Conservation (phyloP, 2,329 filamentous ascomycete species). For the Dactylellina drechsleri region DNA sequence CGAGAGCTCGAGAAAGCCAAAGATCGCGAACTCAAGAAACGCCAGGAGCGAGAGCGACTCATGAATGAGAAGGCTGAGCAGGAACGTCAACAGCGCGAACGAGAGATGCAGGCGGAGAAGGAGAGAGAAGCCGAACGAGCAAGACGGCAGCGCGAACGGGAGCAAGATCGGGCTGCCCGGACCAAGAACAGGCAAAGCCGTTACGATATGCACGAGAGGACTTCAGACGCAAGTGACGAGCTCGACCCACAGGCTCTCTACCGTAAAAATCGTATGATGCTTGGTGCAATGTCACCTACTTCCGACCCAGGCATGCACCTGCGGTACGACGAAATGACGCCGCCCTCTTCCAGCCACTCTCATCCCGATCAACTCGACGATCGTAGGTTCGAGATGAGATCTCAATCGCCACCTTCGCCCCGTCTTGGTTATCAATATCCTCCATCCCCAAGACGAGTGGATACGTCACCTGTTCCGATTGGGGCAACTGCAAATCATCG, state of each 20-base stretch:
- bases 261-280: conserved; percentile 55
- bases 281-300: conserved; percentile 42
- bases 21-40: conserved; percentile 50
- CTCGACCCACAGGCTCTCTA: conserved; percentile 45
- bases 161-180: conserved; percentile 24
- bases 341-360: conserved; percentile 54
- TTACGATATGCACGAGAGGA: conserved; percentile 43
- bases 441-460: conserved; percentile 43
- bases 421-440: conserved; percentile 50
- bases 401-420: conserved; percentile 48
- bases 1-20: conserved; percentile 44
- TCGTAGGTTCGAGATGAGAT: conserved; percentile 50
- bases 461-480: conserved; percentile 49
- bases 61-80: conserved; percentile 52
- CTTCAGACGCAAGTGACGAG: conserved; percentile 46
- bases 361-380: conserved; percentile 52
- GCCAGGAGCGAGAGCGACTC: conserved; percentile 34
- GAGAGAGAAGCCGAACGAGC: conserved; percentile 38
- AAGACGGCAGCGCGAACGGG: conserved; percentile 46
- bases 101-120: conserved; percentile 46
- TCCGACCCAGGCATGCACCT: conserved; percentile 49
- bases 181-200: conserved; percentile 43
- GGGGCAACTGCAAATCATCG: conserved; percentile 18
- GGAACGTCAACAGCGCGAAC: conserved; percentile 49
- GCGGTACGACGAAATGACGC: conserved; percentile 53